A percentile compares a stretch with the other conserved stretches of the same genome.
phyloP scores from a whole-genome alignment of 768 basidiomycete species.

The Kwoniella mangroviensis region DNA sequence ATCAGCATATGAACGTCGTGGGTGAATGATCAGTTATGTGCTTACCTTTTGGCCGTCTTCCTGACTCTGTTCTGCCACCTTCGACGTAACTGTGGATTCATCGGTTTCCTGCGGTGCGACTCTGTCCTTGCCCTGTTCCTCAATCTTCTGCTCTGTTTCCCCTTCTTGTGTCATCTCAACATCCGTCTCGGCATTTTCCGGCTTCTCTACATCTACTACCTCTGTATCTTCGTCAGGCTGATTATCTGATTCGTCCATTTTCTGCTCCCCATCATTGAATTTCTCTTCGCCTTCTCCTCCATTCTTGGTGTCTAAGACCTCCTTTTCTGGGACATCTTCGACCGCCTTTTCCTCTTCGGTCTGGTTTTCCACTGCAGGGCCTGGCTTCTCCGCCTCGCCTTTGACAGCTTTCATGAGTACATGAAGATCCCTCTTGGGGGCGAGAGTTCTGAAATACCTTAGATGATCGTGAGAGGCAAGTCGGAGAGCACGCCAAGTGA shows the following conservation, averaged over 20 bases:
- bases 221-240: slow-evolving; percentile 2
- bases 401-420: slow-evolving; percentile 32
- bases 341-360: slow-evolving; percentile 18
- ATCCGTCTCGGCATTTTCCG: not conserved
- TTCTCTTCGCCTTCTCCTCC: not conserved
- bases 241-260: slow-evolving; percentile 16
- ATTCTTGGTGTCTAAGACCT: not conserved
- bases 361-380: slow-evolving; percentile 9
- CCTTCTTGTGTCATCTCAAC: not conserved
- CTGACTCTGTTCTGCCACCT: slow-evolving; percentile 2
- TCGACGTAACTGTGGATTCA: not conserved
- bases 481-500: slow-evolving; percentile 43
- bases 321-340: slow-evolving; percentile 21
- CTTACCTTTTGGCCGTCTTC: not conserved
- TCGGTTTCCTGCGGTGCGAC: not conserved
- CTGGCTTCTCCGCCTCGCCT: slow-evolving; percentile 10
- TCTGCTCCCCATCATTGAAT: not conserved
- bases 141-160: slow-evolving; percentile 1
- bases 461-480: slow-evolving; percentile 35
- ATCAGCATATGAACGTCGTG: too few relatives aligned
- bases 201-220: not conserved
- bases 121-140: not conserved
- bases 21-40: too few relatives aligned
- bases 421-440: slow-evolving; percentile 32
- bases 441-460: slow-evolving; percentile 30